A percentile compares a stretch with the other conserved stretches of the same genome.
phyloP scores from a whole-genome alignment of 1,284 basidiomycete genomes.

The Ganoderma lingzhi region DNA sequence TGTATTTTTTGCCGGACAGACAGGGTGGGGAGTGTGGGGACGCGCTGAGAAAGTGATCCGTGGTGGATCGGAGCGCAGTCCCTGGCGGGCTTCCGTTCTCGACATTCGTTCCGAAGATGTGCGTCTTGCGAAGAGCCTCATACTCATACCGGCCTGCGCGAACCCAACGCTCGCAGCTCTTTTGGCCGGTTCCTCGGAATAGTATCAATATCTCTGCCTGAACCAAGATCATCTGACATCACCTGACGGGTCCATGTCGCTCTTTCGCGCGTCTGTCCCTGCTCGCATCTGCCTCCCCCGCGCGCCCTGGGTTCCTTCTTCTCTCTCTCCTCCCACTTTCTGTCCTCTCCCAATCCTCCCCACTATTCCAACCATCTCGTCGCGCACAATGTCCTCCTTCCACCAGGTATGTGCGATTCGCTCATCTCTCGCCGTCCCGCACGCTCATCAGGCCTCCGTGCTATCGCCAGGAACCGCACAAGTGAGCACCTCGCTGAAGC shows the following conservation, averaged over 20 bases:
- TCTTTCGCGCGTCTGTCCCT: conserved; percentile 2
- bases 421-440: background rate
- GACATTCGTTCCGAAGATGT: conserved; percentile 14
- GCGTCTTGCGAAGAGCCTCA: background rate
- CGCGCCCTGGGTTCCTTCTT: conserved; percentile 20
- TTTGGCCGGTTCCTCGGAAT: background rate
- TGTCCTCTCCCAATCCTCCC: conserved; percentile 17
- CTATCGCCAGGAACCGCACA: conserved; percentile 61
- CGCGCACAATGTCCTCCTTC: conserved; percentile 42
- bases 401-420: conserved; percentile 38
- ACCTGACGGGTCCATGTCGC: background rate
- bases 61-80: conserved; percentile 7
- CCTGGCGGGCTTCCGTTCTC: conserved; percentile 19
- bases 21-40: background rate
- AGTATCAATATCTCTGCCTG: background rate
- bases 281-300: conserved; percentile 12
- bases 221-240: conserved; percentile 1
- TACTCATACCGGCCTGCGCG: background rate
- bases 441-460: conserved; percentile 12
- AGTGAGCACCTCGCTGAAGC: conserved; percentile 55
- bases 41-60: conserved; percentile 11
- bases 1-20: background rate
- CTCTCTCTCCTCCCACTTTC: conserved; percentile 21
- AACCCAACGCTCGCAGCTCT: background rate
- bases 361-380: conserved; percentile 11